Percentiles rank a stretch among this genome's conserved stretches.
Evolutionary conservation across 2,329 filamentous ascomycete species (phyloP).

Genomic region (Aspergillus costaricaensis): DNA sequence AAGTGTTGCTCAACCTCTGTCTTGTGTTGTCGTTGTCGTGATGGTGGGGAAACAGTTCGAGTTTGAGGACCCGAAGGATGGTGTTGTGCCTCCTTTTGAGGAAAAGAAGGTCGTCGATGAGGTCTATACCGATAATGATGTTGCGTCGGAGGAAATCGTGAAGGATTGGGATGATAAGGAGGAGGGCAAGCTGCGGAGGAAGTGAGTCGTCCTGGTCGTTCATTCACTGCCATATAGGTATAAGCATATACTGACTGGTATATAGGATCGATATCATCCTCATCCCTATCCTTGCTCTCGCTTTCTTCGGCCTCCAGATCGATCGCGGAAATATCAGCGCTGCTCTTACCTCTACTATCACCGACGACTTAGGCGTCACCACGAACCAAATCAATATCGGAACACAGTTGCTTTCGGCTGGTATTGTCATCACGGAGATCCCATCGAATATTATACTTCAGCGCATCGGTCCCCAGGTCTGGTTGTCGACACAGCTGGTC

Average conservation of each 20-base stretch:
- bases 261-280: conserved; percentile 33
- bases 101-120: conserved; percentile 4
- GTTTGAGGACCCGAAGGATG: background rate
- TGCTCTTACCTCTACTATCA: conserved; percentile 56
- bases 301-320: conserved; percentile 59
- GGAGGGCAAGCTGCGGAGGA: conserved; percentile 27
- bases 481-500: conserved; percentile 57
- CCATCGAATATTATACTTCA: conserved; percentile 56
- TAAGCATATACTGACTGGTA: background rate
- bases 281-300: conserved; percentile 32
- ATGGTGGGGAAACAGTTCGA: background rate
- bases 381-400: conserved; percentile 59
- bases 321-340: conserved; percentile 50
- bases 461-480: conserved; percentile 55
- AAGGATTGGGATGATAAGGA: conserved; percentile 32
- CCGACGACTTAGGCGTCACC: conserved; percentile 52
- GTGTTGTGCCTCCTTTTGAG: background rate
- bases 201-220: conserved; percentile 19
- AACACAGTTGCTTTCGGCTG: conserved; percentile 53
- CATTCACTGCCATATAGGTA: background rate
- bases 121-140: conserved; percentile 4
- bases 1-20: background rate
- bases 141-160: conserved; percentile 17
- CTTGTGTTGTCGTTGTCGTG: background rate
- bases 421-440: conserved; percentile 53